Evolutionary conservation across 371 early-diverging fungal genomes (phyloP), one percentile per base, ranked within the genome.

Genomic region (Nematocida major): DNA sequence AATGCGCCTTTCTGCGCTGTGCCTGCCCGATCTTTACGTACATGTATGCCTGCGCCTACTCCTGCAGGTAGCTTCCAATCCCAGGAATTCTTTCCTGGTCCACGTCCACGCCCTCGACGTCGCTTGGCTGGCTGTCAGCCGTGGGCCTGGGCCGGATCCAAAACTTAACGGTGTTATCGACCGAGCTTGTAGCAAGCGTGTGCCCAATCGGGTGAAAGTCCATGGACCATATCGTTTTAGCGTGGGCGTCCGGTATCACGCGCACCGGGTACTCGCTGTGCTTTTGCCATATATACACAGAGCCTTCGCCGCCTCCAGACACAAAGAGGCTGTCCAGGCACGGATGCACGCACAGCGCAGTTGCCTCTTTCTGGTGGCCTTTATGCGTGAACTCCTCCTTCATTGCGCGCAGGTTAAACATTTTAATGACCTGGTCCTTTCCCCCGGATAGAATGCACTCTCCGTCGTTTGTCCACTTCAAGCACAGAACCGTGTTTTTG

Each of bases 161-260:
- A 83, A 97, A 97, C n/a, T 93, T 89, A 0, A 95, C 93, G 0
- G 93, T 89, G 79, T 93, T 91, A 84, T 97, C 98, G 68, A 96
- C 95, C 15, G 93, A 92, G 22, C 97, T 96, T 0, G 93, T 90
- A 0, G 92, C 94, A 9, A 99, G 86, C 7, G 94, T 88, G 84
- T 99, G 99, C 0, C 98, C 98, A 20, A 93, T 85, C 4, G 99
- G 99, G 85, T 99, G 98, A 92, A 93, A 97, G 79, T 95, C 97
- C 43, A 97, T 83, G 3, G 94, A 89, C 93, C 96, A 97, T n/a
- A 97, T 89, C 53, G 91, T 90, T 34, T 89, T 89, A 26, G 92
- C 93, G 80, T 98, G 97, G 0, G 95, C 96, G 13, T 87, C 87
- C 48, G 93, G 91, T 80, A 94, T 87, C 13, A 86, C 87, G 0